Evolutionary conservation across 2,329 filamentous ascomycete species (phyloP), one percentile per base, ranked within the genome.

Genomic region (Sporothrix luriei): DNA sequence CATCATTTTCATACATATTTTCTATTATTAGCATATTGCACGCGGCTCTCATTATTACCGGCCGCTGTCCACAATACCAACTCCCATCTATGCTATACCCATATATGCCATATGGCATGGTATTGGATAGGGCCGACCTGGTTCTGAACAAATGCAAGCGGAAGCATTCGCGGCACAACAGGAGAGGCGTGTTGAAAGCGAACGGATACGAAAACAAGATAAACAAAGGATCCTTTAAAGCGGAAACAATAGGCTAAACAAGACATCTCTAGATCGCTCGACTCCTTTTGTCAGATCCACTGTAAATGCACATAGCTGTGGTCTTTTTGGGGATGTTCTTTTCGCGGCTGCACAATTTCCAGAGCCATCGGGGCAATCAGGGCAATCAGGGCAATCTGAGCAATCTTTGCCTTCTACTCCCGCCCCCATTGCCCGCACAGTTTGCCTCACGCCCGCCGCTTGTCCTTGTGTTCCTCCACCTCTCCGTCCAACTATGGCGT

Each of bases 191-290:
- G 5, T 54, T 19, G 54, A 59, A 19, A 46, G 46, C 26, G 11
- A 21, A 16, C 10, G 57, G 21, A 26, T 46, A 66, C 54, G 24
- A 26, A 24, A 33, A 51, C 4, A 3, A 3, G 7, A 66, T 11
- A 14, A 16, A n/a, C 29, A 9, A 0, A 38, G n/a, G 48, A 52
- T 38, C 57, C 57, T 21, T 40, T 11, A 29, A 68, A 68, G 24
- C 29, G 52, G 51, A 46, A 68, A 61, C 55, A 49, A 24, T 38
- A 57, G 66, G 66, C 66, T 68, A 68, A 68, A 46, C 21, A 16
- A 24, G 10, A 62, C 4, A 24, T 26, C 4, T 13, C 24, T 5
- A 13, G 38, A 24, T 62, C 38, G n/a, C 26, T 46, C 26, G 38
- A 46, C 26, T 62, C 46, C 29, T 29, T 3, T 40, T 38, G 40